These are phyloP conservation scores for Venturia effusa DNA, from an alignment of 2,329 filamentous ascomycete species.

Conservation along the genomic window DNA sequence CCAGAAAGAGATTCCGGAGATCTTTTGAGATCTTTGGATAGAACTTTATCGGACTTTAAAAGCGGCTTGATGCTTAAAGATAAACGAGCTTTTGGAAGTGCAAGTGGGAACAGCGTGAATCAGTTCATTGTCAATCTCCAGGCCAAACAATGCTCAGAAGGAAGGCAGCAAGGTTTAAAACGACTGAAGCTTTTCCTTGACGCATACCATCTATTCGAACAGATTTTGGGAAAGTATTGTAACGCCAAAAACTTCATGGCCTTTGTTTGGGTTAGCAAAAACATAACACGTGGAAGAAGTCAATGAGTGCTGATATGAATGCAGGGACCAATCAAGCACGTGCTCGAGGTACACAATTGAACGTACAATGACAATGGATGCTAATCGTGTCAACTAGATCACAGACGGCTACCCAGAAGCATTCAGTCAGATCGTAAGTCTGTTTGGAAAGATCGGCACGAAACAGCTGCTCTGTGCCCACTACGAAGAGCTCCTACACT, in stretches of 20 bases:
- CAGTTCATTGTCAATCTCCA: not conserved
- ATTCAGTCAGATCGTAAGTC: not conserved
- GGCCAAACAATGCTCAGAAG: not conserved
- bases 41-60: not conserved
- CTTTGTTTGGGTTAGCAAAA: not conserved
- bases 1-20: not conserved
- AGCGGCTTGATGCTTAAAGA: not conserved
- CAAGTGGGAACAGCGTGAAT: not conserved
- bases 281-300: no score
- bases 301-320: not conserved
- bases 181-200: constrained; percentile 4
- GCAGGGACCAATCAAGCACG: not conserved
- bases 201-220: not conserved
- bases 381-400: not conserved
- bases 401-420: not conserved
- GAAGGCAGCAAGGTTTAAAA: constrained; percentile 2
- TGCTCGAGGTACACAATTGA: not conserved
- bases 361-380: not conserved
- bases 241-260: not conserved
- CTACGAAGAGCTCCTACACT: not conserved
- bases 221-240: not conserved
- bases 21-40: not conserved
- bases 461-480: not conserved
- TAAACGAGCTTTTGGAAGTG: not conserved
- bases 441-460: not conserved